Evolutionary conservation across 208 protist genomes (phyloP).

Genomic region (Willaertia magna): DNA sequence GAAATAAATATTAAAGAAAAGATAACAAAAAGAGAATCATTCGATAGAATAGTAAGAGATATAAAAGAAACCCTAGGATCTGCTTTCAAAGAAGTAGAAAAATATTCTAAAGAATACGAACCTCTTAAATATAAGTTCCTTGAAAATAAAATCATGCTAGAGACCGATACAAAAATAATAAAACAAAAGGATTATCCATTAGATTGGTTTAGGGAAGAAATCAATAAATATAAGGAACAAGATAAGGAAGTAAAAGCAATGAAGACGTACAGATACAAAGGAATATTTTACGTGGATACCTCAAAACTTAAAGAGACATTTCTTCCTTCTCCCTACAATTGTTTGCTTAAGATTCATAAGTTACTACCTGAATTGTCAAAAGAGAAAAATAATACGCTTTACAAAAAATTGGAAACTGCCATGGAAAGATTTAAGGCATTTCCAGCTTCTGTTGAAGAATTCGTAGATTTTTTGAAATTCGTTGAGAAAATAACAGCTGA

Average conservation of each 20-base stretch:
- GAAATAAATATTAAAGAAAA: conserved; percentile 71
- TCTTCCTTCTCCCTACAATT: conserved; percentile 63
- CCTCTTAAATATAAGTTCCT: conserved; percentile 68
- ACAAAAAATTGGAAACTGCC: conserved; percentile 60
- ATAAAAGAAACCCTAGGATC: conserved; percentile 51
- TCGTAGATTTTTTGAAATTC: conserved; percentile 69
- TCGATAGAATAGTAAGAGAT: conserved; percentile 50
- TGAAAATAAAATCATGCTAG: conserved; percentile 47
- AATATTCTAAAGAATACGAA: conserved; percentile 59
- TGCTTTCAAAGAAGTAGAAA: conserved; percentile 58
- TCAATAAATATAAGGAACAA: conserved; percentile 63
- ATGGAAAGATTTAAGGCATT: conserved; percentile 54
- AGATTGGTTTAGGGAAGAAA: conserved; percentile 67
- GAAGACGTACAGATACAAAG: conserved; percentile 23
- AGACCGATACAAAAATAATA: conserved; percentile 41
- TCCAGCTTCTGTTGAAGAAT: conserved; percentile 75
- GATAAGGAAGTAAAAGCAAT: conserved; percentile 49
- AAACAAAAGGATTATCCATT: conserved; percentile 43
- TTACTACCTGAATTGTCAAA: conserved; percentile 74
- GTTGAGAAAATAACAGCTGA: conserved; percentile 51
- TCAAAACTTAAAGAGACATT: conserved; percentile 68
- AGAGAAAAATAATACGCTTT: conserved; percentile 60
- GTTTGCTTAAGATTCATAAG: conserved; percentile 62
- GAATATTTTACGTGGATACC: conserved; percentile 63
- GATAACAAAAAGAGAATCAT: conserved; percentile 65